Base-by-base conservation (phyloP, 2,329 filamentous ascomycete genomes). In the Ophiostoma pallidulum region DNA sequence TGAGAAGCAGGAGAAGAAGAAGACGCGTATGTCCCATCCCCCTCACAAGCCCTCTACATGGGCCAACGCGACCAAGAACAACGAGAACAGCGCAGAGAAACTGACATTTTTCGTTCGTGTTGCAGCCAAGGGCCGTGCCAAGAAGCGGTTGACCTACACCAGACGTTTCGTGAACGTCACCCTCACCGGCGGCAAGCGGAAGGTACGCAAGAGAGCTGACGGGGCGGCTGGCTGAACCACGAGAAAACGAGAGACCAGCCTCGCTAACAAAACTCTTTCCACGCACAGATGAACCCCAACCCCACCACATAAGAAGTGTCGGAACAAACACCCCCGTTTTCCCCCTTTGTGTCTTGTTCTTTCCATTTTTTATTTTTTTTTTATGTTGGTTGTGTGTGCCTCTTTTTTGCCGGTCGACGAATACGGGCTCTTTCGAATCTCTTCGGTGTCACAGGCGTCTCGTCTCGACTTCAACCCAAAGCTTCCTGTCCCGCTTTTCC, bases 121-220 rank as follows among this genome's bases (percentile, higher is more conserved):
- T 33, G 22, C 14, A 50, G 49, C 91, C 68, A 96, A 96, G 84
- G 91, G 91, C 68, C 89, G 91, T 66, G 91, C 91, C 63, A 88
- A 92, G 77, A 96, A 96, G 89, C 82, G 91, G 66, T 82, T 94
- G 70, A 83, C 81, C 69, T 96, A 96, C 82, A 95, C 88, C 64
- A 85, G 91, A 71, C 90, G 91, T 66, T 97, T 97, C 78, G 90
- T 97, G 62, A 96, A 97, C 75, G 89, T 97, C 68, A 92, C 87
- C 66, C 80, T 95, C 74, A 94, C 58, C 28, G 55, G 90, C 59
- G 91, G 91, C 76, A 97, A 97, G 90, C 80, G 91, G 73, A 96
- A 96, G 88, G 88, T 92, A 71, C 66, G 74, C 16, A 4, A n/a
- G 13, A 22, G 6, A 18, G 9, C 7, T 22, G 12, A 29, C 12